phyloP scores from a whole-genome alignment of 2,329 filamentous ascomycete species.

The Lasiodiplodia theobromae region DNA sequence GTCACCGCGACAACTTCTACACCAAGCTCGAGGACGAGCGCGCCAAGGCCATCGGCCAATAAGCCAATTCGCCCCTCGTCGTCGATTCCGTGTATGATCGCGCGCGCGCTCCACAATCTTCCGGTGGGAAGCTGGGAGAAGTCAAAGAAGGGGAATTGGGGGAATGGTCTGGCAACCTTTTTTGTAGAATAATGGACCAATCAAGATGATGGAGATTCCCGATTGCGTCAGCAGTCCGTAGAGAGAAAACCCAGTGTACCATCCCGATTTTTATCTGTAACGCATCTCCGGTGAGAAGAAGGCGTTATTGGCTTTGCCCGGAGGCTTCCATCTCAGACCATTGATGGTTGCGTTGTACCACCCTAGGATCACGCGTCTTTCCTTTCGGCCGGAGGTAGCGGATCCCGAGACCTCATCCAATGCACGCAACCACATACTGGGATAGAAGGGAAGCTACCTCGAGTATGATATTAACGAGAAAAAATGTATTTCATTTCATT shows the following conservation, averaged over 20 bases:
- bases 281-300: neutral
- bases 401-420: neutral
- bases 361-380: neutral
- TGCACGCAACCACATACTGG: neutral
- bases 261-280: neutral
- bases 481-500: neutral
- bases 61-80: constrained; percentile 35
- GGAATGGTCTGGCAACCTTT: neutral
- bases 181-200: constrained; percentile 25
- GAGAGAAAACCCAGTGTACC: neutral
- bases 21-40: constrained; percentile 69
- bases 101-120: no score
- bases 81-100: constrained; percentile 9
- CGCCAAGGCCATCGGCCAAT: constrained; percentile 54
- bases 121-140: neutral
- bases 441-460: neutral
- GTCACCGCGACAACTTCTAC: constrained; percentile 69
- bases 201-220: constrained; percentile 23
- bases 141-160: neutral
- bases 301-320: neutral
- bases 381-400: neutral
- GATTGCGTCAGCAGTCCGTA: constrained; percentile 9
- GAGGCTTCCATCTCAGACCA: neutral
- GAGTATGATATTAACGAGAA: neutral
- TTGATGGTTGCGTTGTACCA: neutral